Evolutionary conservation across 1,139 yeast species (phyloP).

Genomic region (Nakaseomyces delphensis): DNA sequence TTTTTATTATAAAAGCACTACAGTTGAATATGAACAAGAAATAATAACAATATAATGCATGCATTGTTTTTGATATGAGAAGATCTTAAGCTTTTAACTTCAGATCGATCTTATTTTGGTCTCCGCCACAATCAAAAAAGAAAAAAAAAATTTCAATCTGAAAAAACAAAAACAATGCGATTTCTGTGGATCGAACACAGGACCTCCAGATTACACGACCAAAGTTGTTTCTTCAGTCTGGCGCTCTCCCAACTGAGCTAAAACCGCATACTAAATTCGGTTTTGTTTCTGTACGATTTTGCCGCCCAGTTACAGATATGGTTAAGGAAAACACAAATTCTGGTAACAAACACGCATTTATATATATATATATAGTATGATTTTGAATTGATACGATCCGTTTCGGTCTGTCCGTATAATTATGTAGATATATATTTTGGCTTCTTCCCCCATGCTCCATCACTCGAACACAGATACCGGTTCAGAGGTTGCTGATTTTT

Average conservation of each 20-base stretch:
- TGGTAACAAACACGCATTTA: background rate
- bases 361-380: background rate
- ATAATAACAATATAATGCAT: too few relatives aligned
- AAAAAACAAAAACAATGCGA: conserved; percentile 41
- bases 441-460: background rate
- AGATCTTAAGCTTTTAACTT: too few relatives aligned
- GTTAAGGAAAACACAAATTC: too few relatives aligned
- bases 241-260: conserved; percentile 30
- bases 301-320: background rate
- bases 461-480: background rate
- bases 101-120: too few relatives aligned
- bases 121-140: background rate
- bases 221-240: conserved; percentile 25
- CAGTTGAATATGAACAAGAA: too few relatives aligned
- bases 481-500: background rate
- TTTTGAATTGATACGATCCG: too few relatives aligned
- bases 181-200: conserved; percentile 86
- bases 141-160: background rate
- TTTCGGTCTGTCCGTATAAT: too few relatives aligned
- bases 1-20: too few relatives aligned
- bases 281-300: background rate
- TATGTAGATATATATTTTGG: background rate
- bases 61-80: too few relatives aligned
- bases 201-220: conserved; percentile 59
- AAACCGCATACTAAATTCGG: conserved; percentile 17